phyloP scores from a whole-genome alignment of 768 basidiomycete genomes.

The Amanita jacksonii region DNA sequence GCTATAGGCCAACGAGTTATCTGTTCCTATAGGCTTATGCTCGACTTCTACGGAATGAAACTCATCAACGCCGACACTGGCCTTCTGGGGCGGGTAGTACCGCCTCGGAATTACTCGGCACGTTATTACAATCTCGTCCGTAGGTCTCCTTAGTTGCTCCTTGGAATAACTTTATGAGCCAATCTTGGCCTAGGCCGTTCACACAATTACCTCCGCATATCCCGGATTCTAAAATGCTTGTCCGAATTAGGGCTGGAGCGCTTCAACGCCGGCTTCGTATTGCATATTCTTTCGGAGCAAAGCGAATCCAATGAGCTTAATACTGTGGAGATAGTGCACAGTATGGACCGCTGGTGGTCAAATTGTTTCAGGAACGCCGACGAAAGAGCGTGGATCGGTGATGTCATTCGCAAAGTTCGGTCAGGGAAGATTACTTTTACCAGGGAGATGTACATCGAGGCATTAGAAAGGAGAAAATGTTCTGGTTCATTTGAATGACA shows the following conservation, averaged over 20 bases:
- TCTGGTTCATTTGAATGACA: not conserved
- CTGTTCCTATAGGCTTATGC: constrained; percentile 61
- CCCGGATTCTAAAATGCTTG: constrained; percentile 43
- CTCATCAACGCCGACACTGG: constrained; percentile 51
- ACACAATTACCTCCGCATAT: constrained; percentile 73
- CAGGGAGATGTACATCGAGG: not conserved
- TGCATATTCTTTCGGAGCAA: constrained; percentile 63
- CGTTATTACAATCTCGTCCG: constrained; percentile 59
- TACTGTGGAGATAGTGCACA: constrained; percentile 35
- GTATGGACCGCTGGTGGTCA: constrained; percentile 77
- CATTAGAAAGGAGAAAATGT: not conserved
- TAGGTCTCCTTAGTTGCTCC: constrained; percentile 33
- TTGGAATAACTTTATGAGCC: not conserved
- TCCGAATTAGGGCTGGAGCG: constrained; percentile 11
- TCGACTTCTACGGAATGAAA: constrained; percentile 74
- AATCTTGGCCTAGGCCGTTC: constrained; percentile 13
- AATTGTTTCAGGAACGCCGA: constrained; percentile 58
- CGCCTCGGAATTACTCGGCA: constrained; percentile 37
- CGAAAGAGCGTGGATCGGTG: constrained; percentile 41
- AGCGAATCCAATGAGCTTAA: constrained; percentile 47
- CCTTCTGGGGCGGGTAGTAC: constrained; percentile 40
- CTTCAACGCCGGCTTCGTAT: constrained; percentile 54
- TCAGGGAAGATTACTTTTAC: too few species aligned
- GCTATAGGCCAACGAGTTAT: constrained; percentile 40
- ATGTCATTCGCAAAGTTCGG: not conserved